phyloP scores from a whole-genome alignment of 1,284 basidiomycete species.

The Ganoderma resinaceum region DNA sequence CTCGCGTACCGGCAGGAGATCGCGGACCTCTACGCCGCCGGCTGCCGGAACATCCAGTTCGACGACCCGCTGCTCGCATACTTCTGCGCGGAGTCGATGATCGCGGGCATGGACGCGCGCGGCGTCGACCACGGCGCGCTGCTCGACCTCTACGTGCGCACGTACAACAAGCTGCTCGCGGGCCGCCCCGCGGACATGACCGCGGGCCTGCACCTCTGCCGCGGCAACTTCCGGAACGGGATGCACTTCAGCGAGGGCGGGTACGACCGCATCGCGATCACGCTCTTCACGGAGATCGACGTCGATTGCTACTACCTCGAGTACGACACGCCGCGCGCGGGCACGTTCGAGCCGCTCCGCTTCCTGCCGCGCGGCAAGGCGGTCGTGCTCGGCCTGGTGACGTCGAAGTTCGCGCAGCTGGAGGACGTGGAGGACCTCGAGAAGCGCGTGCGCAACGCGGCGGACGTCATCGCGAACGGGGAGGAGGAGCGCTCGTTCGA shows the following conservation, averaged over 20 bases:
- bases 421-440: conserved; percentile 69
- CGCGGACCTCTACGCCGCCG: conserved; percentile 72
- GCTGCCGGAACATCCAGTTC: conserved; percentile 78
- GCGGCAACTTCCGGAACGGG: conserved; percentile 79
- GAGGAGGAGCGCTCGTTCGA: conserved; percentile 58
- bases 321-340: conserved; percentile 80
- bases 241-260: conserved; percentile 76
- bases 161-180: conserved; percentile 72
- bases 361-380: conserved; percentile 72
- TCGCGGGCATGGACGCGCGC: conserved; percentile 65
- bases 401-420: conserved; percentile 72
- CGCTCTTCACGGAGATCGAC: conserved; percentile 76
- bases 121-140: conserved; percentile 69
- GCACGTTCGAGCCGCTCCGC: conserved; percentile 72
- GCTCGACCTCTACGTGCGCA: conserved; percentile 71
- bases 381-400: conserved; percentile 77
- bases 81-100: conserved; percentile 70
- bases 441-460: conserved; percentile 69
- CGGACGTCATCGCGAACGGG: conserved; percentile 60
- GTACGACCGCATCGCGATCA: conserved; percentile 77
- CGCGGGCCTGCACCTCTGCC: conserved; percentile 78
- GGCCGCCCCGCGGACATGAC: conserved; percentile 69
- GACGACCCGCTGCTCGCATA: conserved; percentile 78
- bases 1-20: conserved; percentile 77
- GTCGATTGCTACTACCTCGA: conserved; percentile 84